Base-by-base conservation (phyloP, 2,329 filamentous ascomycete genomes). In the Zymoseptoria passerinii region DNA sequence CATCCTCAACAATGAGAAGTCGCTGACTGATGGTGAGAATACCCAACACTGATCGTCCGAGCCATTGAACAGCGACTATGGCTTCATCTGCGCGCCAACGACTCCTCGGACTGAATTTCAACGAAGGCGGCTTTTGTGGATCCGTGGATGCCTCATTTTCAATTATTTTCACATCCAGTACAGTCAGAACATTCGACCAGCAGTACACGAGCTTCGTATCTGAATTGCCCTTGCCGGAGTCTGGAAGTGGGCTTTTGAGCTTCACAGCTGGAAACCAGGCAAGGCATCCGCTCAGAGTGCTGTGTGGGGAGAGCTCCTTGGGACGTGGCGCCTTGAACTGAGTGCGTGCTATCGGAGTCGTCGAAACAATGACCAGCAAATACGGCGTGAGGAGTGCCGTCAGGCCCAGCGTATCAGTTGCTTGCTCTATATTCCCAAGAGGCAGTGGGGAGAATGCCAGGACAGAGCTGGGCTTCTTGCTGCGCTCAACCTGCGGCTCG, bases 201-300 rank as follows among this genome's bases (percentile, higher is more conserved):
- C 92, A 96, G 75, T 99, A 99, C 0, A 90, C 92, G 18, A 99
- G 81, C 73, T 99, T 97, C 44, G 87, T 88, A 68, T 86, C 87
- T 18, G 89, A 92, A 8, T 86, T 80, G 23, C 59, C 61, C 66
- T 85, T 87, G 4, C 84, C 85, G 0, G 83, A 84, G 52, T 82
- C 80, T 19, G 63, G 60, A 44, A 61, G 67, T 1, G 83, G 77
- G 16, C 84, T 83, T 73, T 97, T 97, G 50, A 99, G 78, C 69
- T 89, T 94, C 51, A 99, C 94, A 1, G 92, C 91, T 1, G 94
- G 94, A 70, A 99, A 99, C 94, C 94, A 99, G 35, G 94, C 91
- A 53, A 99, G 75, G 67, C 92, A 96, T 2, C 92, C 95, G 53
- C 89, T 96, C 81, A 99, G 86, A 18, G 92, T 86, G 69, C 91